Conservation (phyloP, 2,329 filamentous ascomycete species). For the Elsinoe australis region DNA sequence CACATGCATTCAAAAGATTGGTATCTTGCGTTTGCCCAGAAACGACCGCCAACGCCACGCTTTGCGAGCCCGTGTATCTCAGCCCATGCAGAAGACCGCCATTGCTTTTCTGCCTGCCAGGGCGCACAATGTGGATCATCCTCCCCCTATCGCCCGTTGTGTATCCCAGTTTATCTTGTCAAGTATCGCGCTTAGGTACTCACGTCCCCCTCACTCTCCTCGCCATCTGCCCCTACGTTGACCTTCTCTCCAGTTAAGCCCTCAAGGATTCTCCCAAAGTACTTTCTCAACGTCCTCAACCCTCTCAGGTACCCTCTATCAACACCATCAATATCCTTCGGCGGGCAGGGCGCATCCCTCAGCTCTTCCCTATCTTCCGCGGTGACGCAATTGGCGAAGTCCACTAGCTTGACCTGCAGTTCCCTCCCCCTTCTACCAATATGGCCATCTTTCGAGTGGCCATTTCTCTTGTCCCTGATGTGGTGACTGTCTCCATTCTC, state of each 20-base stretch:
- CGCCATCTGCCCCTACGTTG: conserved; percentile 22
- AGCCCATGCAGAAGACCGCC: not conserved
- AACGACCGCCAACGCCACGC: conserved; percentile 10
- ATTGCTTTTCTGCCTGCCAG: not conserved
- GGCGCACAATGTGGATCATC: not conserved
- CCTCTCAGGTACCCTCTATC: conserved; percentile 87
- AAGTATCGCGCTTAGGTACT: conserved; percentile 2
- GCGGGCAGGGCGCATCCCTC: conserved; percentile 62
- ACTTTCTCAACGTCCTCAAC: conserved; percentile 66
- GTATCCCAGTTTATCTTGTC: not conserved
- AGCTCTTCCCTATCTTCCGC: conserved; percentile 59
- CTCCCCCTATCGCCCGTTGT: not conserved
- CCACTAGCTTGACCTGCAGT: conserved; percentile 93
- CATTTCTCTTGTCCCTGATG: conserved; percentile 11
- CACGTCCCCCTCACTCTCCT: conserved; percentile 16
- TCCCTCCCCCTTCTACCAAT: conserved; percentile 30
- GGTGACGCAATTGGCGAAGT: conserved; percentile 96
- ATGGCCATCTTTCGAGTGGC: not conserved
- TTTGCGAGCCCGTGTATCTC: conserved; percentile 12
- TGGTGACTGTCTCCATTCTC: conserved; percentile 1
- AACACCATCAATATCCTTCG: conserved; percentile 68
- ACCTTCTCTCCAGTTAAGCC: conserved; percentile 47
- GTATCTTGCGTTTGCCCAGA: conserved; percentile 9
- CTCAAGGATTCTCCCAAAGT: conserved; percentile 79
- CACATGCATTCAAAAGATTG: conserved; percentile 16